These are phyloP conservation scores for Fraxinus quadrangulata DNA, from an alignment of 257 asterid genomes.

Conservation along the genomic window DNA sequence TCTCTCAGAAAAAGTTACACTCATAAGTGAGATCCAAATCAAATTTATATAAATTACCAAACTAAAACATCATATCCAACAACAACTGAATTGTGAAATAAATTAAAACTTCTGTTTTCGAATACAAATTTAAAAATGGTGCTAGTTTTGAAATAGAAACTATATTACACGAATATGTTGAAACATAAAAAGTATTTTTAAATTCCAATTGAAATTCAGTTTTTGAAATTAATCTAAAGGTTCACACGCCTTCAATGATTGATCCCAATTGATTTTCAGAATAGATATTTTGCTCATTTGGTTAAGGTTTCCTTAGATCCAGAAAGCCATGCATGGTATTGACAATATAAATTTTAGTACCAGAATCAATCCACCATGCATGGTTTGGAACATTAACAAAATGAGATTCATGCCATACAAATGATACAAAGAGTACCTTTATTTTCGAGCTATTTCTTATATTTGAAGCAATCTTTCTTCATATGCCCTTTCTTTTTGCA, in stretches of 20 bases:
- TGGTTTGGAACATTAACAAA: too few relatives aligned
- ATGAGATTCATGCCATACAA: too few relatives aligned
- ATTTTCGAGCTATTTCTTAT: too few relatives aligned
- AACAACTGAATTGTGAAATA: not conserved
- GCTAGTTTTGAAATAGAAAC: not conserved
- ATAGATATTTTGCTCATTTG: slow-evolving; percentile 1
- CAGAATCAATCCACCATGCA: too few relatives aligned
- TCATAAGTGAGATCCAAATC: too few relatives aligned
- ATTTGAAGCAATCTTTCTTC: too few relatives aligned
- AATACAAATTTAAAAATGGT: not conserved
- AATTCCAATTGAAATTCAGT: not conserved
- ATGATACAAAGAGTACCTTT: too few relatives aligned
- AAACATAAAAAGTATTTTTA: not conserved
- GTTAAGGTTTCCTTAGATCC: not conserved
- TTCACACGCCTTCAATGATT: not conserved
- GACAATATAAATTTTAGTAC: not conserved
- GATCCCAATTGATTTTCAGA: not conserved
- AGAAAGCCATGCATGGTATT: not conserved
- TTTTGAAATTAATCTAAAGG: not conserved
- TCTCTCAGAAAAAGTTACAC: too few relatives aligned
- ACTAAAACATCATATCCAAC: not conserved
- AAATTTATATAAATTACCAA: too few relatives aligned
- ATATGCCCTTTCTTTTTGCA: too few relatives aligned
- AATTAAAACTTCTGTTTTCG: too few relatives aligned
- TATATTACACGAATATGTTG: not conserved